Evolutionary conservation across 306 rosid genomes (phyloP).

Genomic region (Gynostemma pentaphyllum): DNA sequence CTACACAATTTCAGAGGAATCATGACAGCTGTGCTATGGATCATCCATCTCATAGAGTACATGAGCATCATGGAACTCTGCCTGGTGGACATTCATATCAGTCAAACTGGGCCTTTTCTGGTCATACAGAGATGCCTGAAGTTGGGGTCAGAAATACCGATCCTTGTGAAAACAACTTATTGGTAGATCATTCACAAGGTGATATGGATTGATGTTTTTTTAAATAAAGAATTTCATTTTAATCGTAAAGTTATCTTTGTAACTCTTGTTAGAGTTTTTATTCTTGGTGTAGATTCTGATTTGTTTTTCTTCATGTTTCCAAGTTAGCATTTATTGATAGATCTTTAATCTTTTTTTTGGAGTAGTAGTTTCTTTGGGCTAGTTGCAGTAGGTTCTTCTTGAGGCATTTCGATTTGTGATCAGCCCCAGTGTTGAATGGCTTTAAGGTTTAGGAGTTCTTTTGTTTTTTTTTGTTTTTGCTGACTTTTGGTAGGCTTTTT

Average conservation of each 20-base stretch:
- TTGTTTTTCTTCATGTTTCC: background rate
- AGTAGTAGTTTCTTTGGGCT: too few species aligned
- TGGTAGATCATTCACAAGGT: constrained; percentile 67
- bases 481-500: too few species aligned
- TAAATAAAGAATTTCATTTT: background rate
- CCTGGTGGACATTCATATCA: constrained; percentile 50
- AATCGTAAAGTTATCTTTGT: too few species aligned
- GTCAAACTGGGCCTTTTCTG: constrained; percentile 53
- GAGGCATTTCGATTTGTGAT: too few species aligned
- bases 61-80: constrained; percentile 40
- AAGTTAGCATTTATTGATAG: background rate
- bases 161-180: constrained; percentile 37
- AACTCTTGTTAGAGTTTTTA: too few species aligned
- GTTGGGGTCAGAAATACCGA: constrained; percentile 50
- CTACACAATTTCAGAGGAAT: constrained; percentile 36
- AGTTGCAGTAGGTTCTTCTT: too few species aligned
- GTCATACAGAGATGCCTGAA: constrained; percentile 50
- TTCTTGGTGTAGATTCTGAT: background rate
- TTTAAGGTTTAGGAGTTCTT: too few species aligned
- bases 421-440: too few species aligned
- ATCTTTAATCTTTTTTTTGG: too few species aligned
- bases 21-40: constrained; percentile 53
- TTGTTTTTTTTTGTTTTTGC: too few species aligned
- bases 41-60: constrained; percentile 62
- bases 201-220: background rate